Evolutionary conservation across 2,329 filamentous ascomycete genomes (phyloP).

Genomic region (Metarhizium rileyi): DNA sequence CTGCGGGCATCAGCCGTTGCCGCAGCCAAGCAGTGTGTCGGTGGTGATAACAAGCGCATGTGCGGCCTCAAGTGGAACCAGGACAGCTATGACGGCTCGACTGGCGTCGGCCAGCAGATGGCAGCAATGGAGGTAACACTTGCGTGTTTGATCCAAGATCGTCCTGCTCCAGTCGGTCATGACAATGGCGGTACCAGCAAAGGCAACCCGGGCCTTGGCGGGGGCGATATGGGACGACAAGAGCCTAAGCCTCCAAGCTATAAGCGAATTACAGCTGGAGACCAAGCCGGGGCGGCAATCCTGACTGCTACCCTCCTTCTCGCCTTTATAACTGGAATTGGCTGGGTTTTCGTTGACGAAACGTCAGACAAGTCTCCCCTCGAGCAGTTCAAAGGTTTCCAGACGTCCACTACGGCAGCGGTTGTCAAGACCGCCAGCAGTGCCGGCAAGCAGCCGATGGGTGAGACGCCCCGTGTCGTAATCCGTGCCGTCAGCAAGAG

Average conservation of each 20-base stretch:
- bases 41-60: conserved; percentile 45
- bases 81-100: conserved; percentile 45
- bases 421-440: conserved; percentile 14
- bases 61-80: conserved; percentile 53
- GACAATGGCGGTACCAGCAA: conserved; percentile 48
- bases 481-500: conserved; percentile 10
- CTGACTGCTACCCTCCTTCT: conserved; percentile 48
- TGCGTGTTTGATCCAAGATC: conserved; percentile 44
- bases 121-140: conserved; percentile 56
- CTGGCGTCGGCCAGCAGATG: conserved; percentile 63
- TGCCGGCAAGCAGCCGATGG: conserved; percentile 12
- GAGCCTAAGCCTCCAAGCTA: conserved; percentile 16
- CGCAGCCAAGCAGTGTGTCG: conserved; percentile 47
- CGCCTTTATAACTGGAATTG: conserved; percentile 41
- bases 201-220: conserved; percentile 36
- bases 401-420: conserved; percentile 12
- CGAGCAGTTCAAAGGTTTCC: conserved; percentile 22
- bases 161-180: conserved; percentile 33
- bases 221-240: conserved; percentile 33
- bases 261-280: conserved; percentile 38
- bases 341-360: conserved; percentile 42
- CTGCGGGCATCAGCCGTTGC: conserved; percentile 46
- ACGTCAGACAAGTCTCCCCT: conserved; percentile 22
- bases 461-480: conserved; percentile 15
- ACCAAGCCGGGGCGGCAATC: conserved; percentile 60